Conservation (phyloP, 805 yeast species). For the Candida insectalens region DNA sequence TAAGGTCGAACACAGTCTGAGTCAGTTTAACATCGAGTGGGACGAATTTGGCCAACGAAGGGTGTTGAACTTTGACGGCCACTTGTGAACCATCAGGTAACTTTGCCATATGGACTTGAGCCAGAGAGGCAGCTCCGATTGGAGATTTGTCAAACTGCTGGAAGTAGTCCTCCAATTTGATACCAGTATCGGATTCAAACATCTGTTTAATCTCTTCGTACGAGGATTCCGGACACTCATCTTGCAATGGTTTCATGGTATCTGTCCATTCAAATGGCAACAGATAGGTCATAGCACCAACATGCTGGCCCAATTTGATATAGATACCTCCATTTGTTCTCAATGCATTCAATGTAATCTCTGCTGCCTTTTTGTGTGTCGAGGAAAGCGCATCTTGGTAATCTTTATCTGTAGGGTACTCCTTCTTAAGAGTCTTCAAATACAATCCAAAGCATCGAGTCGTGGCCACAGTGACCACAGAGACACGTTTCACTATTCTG, state of each 20-base stretch:
- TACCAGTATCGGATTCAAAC: slow-evolving; percentile 61
- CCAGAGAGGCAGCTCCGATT: slow-evolving; percentile 91
- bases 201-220: slow-evolving; percentile 56
- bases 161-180: slow-evolving; percentile 52
- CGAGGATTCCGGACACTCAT: slow-evolving; percentile 77
- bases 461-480: slow-evolving; percentile 62
- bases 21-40: slow-evolving; percentile 85
- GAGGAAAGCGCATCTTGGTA: slow-evolving; percentile 42
- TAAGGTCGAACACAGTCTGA: slow-evolving; percentile 58
- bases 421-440: slow-evolving; percentile 37
- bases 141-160: slow-evolving; percentile 60
- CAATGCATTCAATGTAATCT: slow-evolving; percentile 67
- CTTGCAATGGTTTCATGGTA: slow-evolving; percentile 89
- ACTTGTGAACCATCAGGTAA: slow-evolving; percentile 53
- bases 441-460: slow-evolving; percentile 65
- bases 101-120: slow-evolving; percentile 85
- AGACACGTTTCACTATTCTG: slow-evolving; percentile 37
- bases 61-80: slow-evolving; percentile 94
- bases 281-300: slow-evolving; percentile 84
- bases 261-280: slow-evolving; percentile 92
- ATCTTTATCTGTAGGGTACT: slow-evolving; percentile 33
- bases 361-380: slow-evolving; percentile 73
- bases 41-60: slow-evolving; percentile 74
- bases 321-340: slow-evolving; percentile 86
- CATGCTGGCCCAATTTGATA: slow-evolving; percentile 91